phyloP scores from a whole-genome alignment of 2,329 filamentous ascomycete genomes.

The Cladophialophora yegresii region DNA sequence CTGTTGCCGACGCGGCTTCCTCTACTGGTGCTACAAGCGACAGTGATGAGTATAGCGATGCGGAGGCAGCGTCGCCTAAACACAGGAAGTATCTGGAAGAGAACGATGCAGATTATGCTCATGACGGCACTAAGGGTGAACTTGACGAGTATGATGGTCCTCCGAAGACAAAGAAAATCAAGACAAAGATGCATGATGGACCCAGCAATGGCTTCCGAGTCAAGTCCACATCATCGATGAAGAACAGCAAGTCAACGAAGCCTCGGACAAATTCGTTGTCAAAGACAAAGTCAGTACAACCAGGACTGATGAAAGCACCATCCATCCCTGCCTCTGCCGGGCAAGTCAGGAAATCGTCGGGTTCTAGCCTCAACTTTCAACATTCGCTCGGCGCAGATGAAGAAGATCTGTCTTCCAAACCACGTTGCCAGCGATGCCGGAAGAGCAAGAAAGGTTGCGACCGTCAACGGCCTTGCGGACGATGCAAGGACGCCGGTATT shows the following conservation, averaged over 20 bases:
- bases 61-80: conserved; percentile 58
- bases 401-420: conserved; percentile 91
- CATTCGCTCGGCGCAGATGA: conserved; percentile 69
- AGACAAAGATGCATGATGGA: conserved; percentile 46
- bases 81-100: conserved; percentile 57
- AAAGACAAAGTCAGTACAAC: conserved; percentile 53
- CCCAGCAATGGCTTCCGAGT: conserved; percentile 28
- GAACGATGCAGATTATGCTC: conserved; percentile 56
- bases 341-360: conserved; percentile 62
- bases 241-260: conserved; percentile 41
- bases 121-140: conserved; percentile 50
- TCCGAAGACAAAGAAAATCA: conserved; percentile 56
- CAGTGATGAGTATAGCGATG: conserved; percentile 63
- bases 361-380: conserved; percentile 61
- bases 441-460: conserved; percentile 99
- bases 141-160: conserved; percentile 47
- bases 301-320: conserved; percentile 39
- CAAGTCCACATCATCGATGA: conserved; percentile 34
- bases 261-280: conserved; percentile 39
- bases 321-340: conserved; percentile 53
- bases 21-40: conserved; percentile 84
- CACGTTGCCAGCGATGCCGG: conserved; percentile 94
- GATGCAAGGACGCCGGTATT: conserved; percentile 94
- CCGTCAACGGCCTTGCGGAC: conserved; percentile 88
- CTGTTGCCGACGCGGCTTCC: conserved; percentile 79